phyloP scores from a whole-genome alignment of 257 asterid genomes.

The Gardenia jasminoides region DNA sequence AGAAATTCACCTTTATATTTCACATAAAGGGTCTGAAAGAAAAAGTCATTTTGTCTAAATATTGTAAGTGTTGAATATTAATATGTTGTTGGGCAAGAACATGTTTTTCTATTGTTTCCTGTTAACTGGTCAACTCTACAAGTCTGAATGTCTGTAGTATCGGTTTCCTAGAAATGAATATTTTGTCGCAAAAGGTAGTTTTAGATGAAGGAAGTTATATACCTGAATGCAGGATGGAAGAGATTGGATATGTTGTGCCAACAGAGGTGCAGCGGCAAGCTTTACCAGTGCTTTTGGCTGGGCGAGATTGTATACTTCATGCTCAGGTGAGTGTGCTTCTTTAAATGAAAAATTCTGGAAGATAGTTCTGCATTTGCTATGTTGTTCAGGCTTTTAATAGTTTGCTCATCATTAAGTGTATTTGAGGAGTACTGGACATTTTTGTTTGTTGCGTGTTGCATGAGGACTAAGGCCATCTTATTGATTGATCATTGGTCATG shows the following conservation, averaged over 20 bases:
- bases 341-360: neutral
- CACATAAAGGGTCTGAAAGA: too few relatives aligned
- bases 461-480: neutral
- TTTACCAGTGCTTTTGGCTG: constrained; percentile 74
- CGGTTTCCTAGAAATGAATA: too few relatives aligned
- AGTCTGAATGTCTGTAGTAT: too few relatives aligned
- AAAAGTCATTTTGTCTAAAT: too few relatives aligned
- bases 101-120: neutral
- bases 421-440: neutral
- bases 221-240: constrained; percentile 72
- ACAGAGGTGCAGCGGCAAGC: constrained; percentile 73
- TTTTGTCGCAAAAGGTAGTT: neutral
- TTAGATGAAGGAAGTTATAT: constrained; percentile 12
- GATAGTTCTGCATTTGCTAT: neutral
- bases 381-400: neutral
- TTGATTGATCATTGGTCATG: neutral
- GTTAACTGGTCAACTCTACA: neutral
- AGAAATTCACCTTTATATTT: too few relatives aligned
- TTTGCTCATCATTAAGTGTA: neutral
- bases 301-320: constrained; percentile 83
- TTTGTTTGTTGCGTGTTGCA: neutral
- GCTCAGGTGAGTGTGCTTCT: constrained; percentile 71
- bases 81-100: neutral
- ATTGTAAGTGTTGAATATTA: neutral
- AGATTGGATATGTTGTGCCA: constrained; percentile 64